Evolutionary conservation across 1,284 basidiomycete species (phyloP), one percentile per base, ranked within the genome.

Genomic region (Anthracocystis panici-leucophaei): DNA sequence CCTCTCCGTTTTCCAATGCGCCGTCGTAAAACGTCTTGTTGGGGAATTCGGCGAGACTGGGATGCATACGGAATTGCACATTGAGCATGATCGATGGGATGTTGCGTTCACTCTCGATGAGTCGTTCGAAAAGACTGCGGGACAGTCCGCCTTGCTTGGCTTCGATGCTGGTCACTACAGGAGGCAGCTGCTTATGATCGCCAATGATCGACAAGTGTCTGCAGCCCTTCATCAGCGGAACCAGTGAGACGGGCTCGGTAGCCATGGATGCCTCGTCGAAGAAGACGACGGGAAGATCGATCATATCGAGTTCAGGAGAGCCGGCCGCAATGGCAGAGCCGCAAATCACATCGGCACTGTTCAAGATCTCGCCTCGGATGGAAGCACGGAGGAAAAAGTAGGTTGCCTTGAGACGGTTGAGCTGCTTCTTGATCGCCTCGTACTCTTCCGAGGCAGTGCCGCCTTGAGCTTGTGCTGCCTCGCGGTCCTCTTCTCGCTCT

Each of bases 251-350:
- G 1, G 94, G 93, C 86, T 97, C 95, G 1, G 94, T 96, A 12
- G 93, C 94, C 93, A 96, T 97, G 10, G 92, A 93, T 2, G 94
- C 95, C 86, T 97, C 95, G 84, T 97, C 95, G 29, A 97, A 87
- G 82, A 97, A 95, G 8, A 97, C 94, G 35, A 97, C 89, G 1
- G 95, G 95, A 81, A 97, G 95, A 82, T 97, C 95, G 46, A 91
- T 88, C 18, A 90, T 88, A 20, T 62, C 63, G 12, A 79, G 72
- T 49, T 78, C 63, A 3, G 56, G 52, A 27, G 75, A 82, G 25
- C 64, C 59, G 3, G 67, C 70, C 5, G 78, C 75, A 50, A 84
- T 69, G 8, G 85, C 82, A 2, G 86, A 86, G 41, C 84, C 75
- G 56, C 86, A 85, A 27, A 87, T 82, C 45, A 87, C 86, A 64